Percentiles rank a stretch among this genome's conserved stretches.
phyloP scores from a whole-genome alignment of 306 rosid genomes.

The Nissolia schottii region DNA sequence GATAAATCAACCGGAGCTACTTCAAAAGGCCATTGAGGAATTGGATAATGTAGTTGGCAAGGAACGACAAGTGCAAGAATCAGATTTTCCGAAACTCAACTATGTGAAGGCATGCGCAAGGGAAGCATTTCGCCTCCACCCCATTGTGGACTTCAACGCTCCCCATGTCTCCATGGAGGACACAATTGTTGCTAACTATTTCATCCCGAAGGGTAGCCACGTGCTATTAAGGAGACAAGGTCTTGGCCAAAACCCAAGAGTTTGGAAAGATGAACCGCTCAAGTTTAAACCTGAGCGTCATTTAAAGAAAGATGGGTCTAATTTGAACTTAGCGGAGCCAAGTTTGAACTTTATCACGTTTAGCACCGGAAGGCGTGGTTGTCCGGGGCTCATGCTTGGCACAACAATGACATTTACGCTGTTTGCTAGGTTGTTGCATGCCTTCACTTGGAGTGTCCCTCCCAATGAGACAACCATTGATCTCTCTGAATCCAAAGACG shows the following conservation, averaged over 20 bases:
- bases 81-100: constrained; percentile 26
- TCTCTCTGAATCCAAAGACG: background rate
- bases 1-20: constrained; percentile 29
- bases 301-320: background rate
- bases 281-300: constrained; percentile 35
- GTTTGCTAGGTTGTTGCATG: constrained; percentile 17
- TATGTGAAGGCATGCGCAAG: constrained; percentile 31
- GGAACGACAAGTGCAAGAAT: constrained; percentile 32
- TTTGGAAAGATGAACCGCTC: constrained; percentile 30
- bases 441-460: constrained; percentile 13
- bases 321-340: background rate
- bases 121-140: constrained; percentile 37
- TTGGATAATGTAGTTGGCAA: constrained; percentile 31
- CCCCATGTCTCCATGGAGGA: constrained; percentile 30
- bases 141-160: constrained; percentile 16
- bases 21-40: constrained; percentile 25
- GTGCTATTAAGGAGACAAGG: constrained; percentile 24
- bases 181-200: constrained; percentile 23
- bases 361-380: background rate
- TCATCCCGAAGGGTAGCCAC: constrained; percentile 42
- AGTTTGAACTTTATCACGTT: constrained; percentile 21
- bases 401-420: background rate
- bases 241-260: constrained; percentile 3
- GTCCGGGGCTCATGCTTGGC: background rate
- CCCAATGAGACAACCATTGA: background rate